These are phyloP conservation scores for Cafeteria roenbergensis DNA, from an alignment of 108 stramenopile species.

Conservation along the genomic window DNA sequence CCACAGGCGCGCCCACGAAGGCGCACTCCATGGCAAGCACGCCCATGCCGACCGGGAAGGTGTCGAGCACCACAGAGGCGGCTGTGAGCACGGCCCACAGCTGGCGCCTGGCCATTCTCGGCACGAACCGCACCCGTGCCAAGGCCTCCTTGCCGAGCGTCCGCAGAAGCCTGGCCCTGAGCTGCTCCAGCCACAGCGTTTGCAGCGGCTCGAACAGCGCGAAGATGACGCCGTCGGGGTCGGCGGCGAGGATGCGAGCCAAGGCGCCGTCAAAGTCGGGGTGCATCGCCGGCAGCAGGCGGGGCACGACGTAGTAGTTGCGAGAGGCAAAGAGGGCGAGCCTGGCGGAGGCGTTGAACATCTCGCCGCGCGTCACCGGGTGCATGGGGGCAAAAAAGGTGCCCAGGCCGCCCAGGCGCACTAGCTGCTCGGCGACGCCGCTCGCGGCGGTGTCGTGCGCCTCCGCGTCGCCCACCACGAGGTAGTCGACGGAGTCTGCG, in stretches of 20 bases:
- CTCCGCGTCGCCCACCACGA: not conserved
- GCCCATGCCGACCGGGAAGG: not conserved
- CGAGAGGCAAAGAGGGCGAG: not conserved
- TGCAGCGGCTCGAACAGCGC: not conserved
- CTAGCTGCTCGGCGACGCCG: not conserved
- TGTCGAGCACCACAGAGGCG: not conserved
- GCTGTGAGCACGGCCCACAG: not conserved
- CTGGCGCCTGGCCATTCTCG: not conserved
- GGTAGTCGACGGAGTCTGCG: not conserved
- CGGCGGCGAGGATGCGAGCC: not conserved
- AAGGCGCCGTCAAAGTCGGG: not conserved
- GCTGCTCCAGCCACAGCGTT: not conserved
- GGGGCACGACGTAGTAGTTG: not conserved
- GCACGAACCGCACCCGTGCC: not conserved
- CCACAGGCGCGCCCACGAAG: too few relatives aligned
- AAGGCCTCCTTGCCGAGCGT: not conserved
- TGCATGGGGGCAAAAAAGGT: not conserved
- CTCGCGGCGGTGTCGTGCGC: too few relatives aligned
- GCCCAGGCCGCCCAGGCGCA: not conserved
- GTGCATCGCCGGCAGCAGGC: not conserved
- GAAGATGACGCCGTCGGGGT: not conserved
- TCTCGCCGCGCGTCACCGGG: not conserved
- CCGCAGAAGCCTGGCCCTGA: not conserved
- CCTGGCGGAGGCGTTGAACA: not conserved
- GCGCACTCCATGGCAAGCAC: too few relatives aligned